Base-by-base conservation (phyloP, 371 early-diverging fungal genomes). In the Zychaea mexicana region DNA sequence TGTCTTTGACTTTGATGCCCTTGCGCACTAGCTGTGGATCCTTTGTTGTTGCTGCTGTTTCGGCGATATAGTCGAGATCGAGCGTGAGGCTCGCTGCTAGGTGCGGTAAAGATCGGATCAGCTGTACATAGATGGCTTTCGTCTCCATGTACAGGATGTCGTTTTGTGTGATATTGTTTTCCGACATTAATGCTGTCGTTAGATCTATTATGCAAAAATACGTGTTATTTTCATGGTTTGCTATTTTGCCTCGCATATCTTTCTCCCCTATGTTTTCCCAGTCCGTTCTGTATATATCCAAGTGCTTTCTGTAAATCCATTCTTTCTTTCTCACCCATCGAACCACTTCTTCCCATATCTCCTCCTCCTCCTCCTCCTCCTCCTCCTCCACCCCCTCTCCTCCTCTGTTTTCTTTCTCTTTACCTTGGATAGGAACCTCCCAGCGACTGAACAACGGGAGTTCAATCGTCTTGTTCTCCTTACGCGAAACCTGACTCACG, bases 101-200 rank as follows among this genome's bases (percentile, higher is more conserved):
- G 39, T 88, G 88, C 38, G 93, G 63, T 62, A 92, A 78, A 10
- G 90, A 87, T 68, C 98, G 95, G 27, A 97, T 85, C 27, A 97
- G 80, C 70, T 96, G 96, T 4, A 97, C 96, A 73, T 94, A 89
- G 10, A 95, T 87, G 1, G 97, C 90, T 69, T 96, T 96, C 26
- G 96, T 91, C 72, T 96, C 96, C 88, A 96, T 94, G 69, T 95
- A 97, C 73, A 96, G 81, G 57, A 96, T 92, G 63, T 97, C 98
- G 64, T 90, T 91, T 70, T 94, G 91, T 24, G 96, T 94, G 45
- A 96, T 85, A 58, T 92, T 92, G 61, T 90, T 91, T 72, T 95
- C 94, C 8, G 92, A 90, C 71, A 92, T 88, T 49, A 75, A 62
- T 8, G 65, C 86, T 9, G 73, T 77, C 33, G 86, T 82, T 36